Base-by-base conservation (phyloP, 176 grass and related monocot genomes). In the Oryza rufipogon region DNA sequence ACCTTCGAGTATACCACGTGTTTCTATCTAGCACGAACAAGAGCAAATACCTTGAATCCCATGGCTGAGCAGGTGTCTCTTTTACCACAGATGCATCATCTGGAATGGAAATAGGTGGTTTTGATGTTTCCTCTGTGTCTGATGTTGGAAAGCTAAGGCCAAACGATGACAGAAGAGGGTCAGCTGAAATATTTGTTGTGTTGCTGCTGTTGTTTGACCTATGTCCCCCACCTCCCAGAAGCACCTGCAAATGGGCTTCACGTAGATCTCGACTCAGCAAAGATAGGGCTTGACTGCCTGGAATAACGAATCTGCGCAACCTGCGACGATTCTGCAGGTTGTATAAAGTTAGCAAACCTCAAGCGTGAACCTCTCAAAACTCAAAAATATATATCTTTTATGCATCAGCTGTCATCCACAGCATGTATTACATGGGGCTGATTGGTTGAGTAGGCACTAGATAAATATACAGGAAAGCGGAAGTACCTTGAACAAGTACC, bases 241-340 rank as follows among this genome's bases (percentile, higher is more conserved):
- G 91, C 77, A 91, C 83, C 84, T 99, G 96, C 83, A 99, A 72
- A 84, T 96, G 96, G 41, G 93, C 87, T 86, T 99, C 96, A 28
- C 90, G 85, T 73, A 99, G 90, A 80, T 99, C 93, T 71, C 91
- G 87, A 12, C 96, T 91, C 51, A 96, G 64, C 63, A 92, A 74
- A 90, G 93, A 92, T 65, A 96, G 86, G 22, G 96, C 85, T 51
- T 99, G 93, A 54, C 84, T 91, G 81, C 93, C 92, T 39, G 96
- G 91, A 82, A 96, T 90, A 81, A 81, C 63, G 52, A 92, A 99
- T 87, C 93, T 91, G 51, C 86, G 86, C 86, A 94, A 83, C 75
- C 93, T 91, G 20, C 93, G 85, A 9, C 81, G 86, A 80, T 92
- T 96, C 91, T 99, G 88, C 32, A 86, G n/a, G 77, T 42, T 6